Base-by-base conservation (phyloP, 768 basidiomycete genomes). In the Mycena albidolilacea region DNA sequence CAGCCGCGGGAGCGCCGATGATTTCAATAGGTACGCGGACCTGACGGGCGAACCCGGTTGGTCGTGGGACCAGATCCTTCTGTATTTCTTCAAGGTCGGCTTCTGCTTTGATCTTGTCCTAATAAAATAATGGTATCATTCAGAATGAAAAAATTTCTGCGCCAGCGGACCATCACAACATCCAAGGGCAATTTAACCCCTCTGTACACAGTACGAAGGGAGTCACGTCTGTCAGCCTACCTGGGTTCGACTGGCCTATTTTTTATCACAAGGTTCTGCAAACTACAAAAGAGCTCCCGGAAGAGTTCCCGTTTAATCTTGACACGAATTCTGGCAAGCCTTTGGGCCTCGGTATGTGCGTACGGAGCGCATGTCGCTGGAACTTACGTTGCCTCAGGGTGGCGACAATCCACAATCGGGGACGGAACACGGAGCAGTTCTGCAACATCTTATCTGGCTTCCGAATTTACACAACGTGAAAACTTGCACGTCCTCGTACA, bases 101-200 rank as follows among this genome's bases (percentile, higher is more conserved):
- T 1, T 8, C n/a, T 7, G n/a, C 48, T 37, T 5, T 43, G 11
- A 19, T 50, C 14, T 38, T 19, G 4, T 64, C 15, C 6, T 64
- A 7, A 55, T 55, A 35, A 14, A 4, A 6, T 59, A 30, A 23
- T 14, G 23, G 15, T 50, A 11, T 23, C 43, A n/a, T 23, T 3
- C 60, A 87, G 85, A 81, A 81, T 72, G 86, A 87, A 74, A 79
- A 76, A 50, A 83, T 78, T 70, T 74, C 75, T 0, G 71, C 80
- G 12, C 84, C 69, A 84, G 30, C 30, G 30, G 30, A 30, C 30
- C 30, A 30, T 30, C 30, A 30, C 30, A 30, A 30, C 30, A 30
- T 78, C 39, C 77, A 76, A 6, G 84, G 84, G 4, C 78, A 87
- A 73, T 84, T 81, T 67, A 72, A 84, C 69, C 84, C 87, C 0